phyloP scores from a whole-genome alignment of 2,329 filamentous ascomycete genomes.

The Ramularia endophylla region DNA sequence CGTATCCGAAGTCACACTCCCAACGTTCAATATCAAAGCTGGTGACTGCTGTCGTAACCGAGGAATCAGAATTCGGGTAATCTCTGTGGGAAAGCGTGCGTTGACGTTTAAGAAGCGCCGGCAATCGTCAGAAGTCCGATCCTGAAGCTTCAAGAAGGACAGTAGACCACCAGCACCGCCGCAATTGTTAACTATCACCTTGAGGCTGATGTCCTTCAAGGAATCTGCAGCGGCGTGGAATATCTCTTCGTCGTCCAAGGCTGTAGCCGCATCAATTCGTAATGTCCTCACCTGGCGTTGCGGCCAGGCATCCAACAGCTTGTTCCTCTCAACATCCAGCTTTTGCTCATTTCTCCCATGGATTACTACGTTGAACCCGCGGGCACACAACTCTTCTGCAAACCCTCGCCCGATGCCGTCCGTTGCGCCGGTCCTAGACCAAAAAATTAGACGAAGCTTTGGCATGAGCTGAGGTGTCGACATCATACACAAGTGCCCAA shows the following conservation, averaged over 20 bases:
- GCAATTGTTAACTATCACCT: constrained; percentile 53
- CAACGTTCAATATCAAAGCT: constrained; percentile 47
- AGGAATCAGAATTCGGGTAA: constrained; percentile 45
- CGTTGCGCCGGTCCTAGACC: constrained; percentile 42
- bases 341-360: constrained; percentile 52
- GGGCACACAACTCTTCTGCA: constrained; percentile 45
- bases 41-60: constrained; percentile 37
- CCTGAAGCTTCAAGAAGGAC: constrained; percentile 33
- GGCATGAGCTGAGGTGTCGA: no score
- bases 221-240: constrained; percentile 23
- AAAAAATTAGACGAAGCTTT: no score
- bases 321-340: constrained; percentile 37
- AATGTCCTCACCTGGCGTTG: constrained; percentile 31
- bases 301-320: constrained; percentile 40
- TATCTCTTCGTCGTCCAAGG: constrained; percentile 38
- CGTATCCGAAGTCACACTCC: constrained; percentile 39
- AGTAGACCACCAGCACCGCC: constrained; percentile 37
- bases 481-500: constrained; percentile 13
- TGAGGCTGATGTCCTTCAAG: constrained; percentile 38
- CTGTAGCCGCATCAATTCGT: constrained; percentile 24
- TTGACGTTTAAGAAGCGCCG: constrained; percentile 44
- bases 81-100: constrained; percentile 44
- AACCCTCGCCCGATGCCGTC: constrained; percentile 52
- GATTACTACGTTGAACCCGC: constrained; percentile 52
- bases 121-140: constrained; percentile 34